A percentile compares a stretch with the other conserved stretches of the same genome.
These are phyloP conservation scores for Aphanomyces invadans DNA, from an alignment of 352 stramenopile genomes.

Conservation along the genomic window DNA sequence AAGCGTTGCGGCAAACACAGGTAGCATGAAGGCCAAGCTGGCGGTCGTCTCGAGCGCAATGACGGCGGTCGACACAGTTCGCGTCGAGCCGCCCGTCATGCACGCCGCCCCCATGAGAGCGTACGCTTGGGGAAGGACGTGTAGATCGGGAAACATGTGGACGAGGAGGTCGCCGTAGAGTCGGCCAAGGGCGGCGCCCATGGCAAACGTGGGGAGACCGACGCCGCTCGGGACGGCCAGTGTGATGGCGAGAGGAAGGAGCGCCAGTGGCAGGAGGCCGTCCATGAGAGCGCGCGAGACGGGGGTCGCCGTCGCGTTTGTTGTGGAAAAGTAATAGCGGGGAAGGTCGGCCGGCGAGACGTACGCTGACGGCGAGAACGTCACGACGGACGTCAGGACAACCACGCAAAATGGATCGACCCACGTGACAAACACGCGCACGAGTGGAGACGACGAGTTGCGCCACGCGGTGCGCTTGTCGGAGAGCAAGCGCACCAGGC, in stretches of 20 bases:
- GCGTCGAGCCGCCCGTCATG: constrained; percentile 58
- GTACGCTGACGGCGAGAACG: constrained; percentile 62
- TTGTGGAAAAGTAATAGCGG: background rate
- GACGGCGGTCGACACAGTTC: constrained; percentile 72
- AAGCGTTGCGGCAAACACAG: constrained; percentile 64
- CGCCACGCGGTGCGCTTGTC: background rate
- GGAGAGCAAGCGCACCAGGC: constrained; percentile 48
- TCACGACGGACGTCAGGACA: constrained; percentile 47
- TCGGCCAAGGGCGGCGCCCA: constrained; percentile 66
- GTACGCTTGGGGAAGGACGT: constrained; percentile 56
- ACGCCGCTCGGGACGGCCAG: constrained; percentile 74
- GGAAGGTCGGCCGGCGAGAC: background rate
- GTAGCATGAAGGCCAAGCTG: constrained; percentile 67
- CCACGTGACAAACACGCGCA: constrained; percentile 43
- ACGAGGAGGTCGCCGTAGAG: constrained; percentile 59
- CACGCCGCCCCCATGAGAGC: constrained; percentile 67
- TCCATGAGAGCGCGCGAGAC: background rate
- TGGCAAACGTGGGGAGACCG: constrained; percentile 78
- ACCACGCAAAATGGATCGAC: constrained; percentile 61
- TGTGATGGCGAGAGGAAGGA: constrained; percentile 77
- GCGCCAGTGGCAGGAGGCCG: constrained; percentile 39
- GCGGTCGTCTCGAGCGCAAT: constrained; percentile 82
- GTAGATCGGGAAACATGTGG: constrained; percentile 30
- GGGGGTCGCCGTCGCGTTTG: background rate
- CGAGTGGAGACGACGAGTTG: background rate